A percentile compares a stretch with the other conserved stretches of the same genome.
phyloP scores from a whole-genome alignment of 2,329 filamentous ascomycete genomes.

The Aplosporella prunicola region DNA sequence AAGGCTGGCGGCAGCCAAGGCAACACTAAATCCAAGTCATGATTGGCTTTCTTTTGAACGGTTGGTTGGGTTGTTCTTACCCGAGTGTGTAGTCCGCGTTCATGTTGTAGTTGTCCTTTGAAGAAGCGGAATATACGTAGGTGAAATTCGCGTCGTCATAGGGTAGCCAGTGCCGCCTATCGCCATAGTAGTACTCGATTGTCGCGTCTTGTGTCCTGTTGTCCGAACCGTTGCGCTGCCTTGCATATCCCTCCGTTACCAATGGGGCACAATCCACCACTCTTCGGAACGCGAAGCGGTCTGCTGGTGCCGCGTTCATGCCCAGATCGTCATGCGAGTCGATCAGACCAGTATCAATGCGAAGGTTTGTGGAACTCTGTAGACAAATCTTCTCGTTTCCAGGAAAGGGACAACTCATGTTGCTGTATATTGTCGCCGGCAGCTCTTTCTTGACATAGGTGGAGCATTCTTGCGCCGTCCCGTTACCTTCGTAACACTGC shows the following conservation, averaged over 20 bases:
- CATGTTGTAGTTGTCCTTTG: background rate
- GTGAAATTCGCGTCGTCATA: background rate
- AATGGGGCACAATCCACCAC: conserved; percentile 12
- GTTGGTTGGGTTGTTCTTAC: background rate
- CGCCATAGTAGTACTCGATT: conserved; percentile 1
- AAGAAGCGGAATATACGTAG: background rate
- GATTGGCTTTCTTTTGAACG: too few relatives aligned
- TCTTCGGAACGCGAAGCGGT: conserved; percentile 10
- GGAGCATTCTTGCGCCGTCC: conserved; percentile 5
- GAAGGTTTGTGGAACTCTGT: conserved; percentile 12
- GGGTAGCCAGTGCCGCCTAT: background rate
- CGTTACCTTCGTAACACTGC: conserved; percentile 10
- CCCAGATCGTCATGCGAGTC: conserved; percentile 16
- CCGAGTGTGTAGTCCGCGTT: conserved; percentile 3
- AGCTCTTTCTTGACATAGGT: conserved; percentile 8
- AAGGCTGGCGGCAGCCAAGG: too few relatives aligned
- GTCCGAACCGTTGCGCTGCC: background rate
- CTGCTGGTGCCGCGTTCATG: conserved; percentile 14
- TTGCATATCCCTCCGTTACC: conserved; percentile 7
- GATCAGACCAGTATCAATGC: conserved; percentile 15
- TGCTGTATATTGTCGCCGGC: conserved; percentile 1
- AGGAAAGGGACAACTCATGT: conserved; percentile 13
- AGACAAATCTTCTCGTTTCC: conserved; percentile 11
- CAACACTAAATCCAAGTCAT: too few relatives aligned
- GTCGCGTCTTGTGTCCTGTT: background rate